These are phyloP conservation scores for Neurospora sp. DNA, from an alignment of 495 filamentous ascomycete genomes.

Conservation along the genomic window DNA sequence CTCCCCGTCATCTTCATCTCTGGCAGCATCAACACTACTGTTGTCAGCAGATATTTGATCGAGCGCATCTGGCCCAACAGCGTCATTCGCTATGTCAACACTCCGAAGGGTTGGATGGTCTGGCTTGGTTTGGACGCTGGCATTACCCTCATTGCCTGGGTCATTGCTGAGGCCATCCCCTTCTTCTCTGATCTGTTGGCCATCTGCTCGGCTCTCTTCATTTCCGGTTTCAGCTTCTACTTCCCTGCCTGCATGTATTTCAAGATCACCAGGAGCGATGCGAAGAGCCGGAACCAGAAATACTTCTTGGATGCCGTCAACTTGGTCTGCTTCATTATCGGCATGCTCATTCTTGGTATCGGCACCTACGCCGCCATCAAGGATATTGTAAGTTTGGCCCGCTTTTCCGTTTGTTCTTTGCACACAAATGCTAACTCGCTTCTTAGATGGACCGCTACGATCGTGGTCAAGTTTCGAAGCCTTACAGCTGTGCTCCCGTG, in stretches of 20 bases:
- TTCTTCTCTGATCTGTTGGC: constrained; percentile 59
- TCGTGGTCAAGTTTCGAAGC: constrained; percentile 31
- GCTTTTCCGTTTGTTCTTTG: background rate
- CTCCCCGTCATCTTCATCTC: constrained; percentile 70
- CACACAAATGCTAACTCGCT: constrained; percentile 3
- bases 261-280: constrained; percentile 47
- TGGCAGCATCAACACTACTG: constrained; percentile 51
- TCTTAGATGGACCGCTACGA: constrained; percentile 35
- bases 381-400: constrained; percentile 40
- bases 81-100: constrained; percentile 49
- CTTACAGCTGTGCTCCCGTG: constrained; percentile 37
- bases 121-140: constrained; percentile 51
- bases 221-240: constrained; percentile 56
- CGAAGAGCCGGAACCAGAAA: constrained; percentile 37
- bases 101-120: constrained; percentile 42
- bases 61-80: constrained; percentile 48
- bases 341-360: constrained; percentile 43
- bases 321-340: constrained; percentile 41
- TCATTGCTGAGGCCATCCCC: constrained; percentile 63
- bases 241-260: constrained; percentile 58
- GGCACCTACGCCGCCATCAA: constrained; percentile 49
- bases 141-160: constrained; percentile 58
- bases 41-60: constrained; percentile 54
- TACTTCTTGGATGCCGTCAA: constrained; percentile 38
- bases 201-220: constrained; percentile 51